A percentile compares a stretch with the other conserved stretches of the same genome.
These are phyloP conservation scores for Abrus pulchellus DNA, from an alignment of 306 rosid genomes.

Conservation along the genomic window DNA sequence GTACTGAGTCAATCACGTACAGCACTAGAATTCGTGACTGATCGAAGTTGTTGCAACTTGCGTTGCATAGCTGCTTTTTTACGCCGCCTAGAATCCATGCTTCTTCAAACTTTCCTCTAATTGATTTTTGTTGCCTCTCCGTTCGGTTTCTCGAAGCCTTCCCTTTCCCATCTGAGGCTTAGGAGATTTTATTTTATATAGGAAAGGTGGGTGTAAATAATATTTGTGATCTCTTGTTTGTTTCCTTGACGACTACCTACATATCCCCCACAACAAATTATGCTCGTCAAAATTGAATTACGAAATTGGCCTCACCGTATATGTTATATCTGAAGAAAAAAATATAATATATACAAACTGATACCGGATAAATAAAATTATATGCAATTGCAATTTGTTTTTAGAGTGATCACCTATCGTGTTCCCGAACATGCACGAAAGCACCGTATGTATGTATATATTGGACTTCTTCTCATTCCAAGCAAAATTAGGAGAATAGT, in stretches of 20 bases:
- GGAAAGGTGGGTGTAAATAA: constrained; percentile 40
- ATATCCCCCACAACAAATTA: constrained; percentile 55
- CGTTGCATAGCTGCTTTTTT: constrained; percentile 60
- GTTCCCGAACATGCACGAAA: background rate
- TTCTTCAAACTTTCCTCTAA: background rate
- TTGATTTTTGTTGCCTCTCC: constrained; percentile 36
- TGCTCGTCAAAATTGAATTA: constrained; percentile 41
- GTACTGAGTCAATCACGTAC: constrained; percentile 35
- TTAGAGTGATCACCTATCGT: background rate
- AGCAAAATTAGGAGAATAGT: background rate
- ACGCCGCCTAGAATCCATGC: constrained; percentile 61
- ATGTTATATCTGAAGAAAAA: background rate
- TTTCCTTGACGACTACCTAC: constrained; percentile 50
- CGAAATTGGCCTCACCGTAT: constrained; percentile 45
- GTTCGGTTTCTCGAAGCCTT: constrained; percentile 1
- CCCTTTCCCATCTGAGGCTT: constrained; percentile 29
- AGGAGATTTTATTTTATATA: constrained; percentile 28
- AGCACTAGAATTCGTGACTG: constrained; percentile 42
- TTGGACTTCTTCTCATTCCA: background rate
- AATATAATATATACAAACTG: background rate
- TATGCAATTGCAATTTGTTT: background rate
- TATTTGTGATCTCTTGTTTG: constrained; percentile 49
- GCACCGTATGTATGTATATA: background rate
- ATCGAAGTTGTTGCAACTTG: constrained; percentile 53
- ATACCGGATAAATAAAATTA: background rate